These are phyloP conservation scores for Boletus rex-veris DNA, from an alignment of 768 basidiomycete genomes.

Conservation along the genomic window DNA sequence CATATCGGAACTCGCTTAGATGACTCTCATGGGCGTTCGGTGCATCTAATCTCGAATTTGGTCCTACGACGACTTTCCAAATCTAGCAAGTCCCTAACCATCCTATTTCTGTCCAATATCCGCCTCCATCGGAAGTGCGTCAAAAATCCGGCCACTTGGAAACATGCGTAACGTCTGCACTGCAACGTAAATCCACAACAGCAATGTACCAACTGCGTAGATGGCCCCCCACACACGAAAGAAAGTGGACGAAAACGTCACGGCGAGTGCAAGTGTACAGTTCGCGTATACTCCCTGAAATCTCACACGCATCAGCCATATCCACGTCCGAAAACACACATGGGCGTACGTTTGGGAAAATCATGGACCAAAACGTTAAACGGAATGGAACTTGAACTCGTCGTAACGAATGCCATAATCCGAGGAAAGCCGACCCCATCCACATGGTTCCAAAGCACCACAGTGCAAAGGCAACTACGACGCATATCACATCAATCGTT, in stretches of 20 bases:
- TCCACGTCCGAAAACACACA: neutral
- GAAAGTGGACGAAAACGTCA: conserved; percentile 48
- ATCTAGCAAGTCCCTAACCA: neutral
- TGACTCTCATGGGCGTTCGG: no score
- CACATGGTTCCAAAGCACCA: conserved; percentile 67
- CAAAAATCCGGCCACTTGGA: conserved; percentile 39
- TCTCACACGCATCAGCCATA: neutral
- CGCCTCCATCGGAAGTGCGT: conserved; percentile 40
- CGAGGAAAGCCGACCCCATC: conserved; percentile 54
- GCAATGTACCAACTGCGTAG: conserved; percentile 47
- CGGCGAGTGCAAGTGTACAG: conserved; percentile 51
- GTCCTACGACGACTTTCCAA: conserved; percentile 1
- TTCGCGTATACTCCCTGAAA: conserved; percentile 63
- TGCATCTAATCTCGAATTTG: neutral
- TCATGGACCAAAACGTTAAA: conserved; percentile 61
- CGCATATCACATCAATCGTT: conserved; percentile 43
- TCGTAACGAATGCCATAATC: conserved; percentile 41
- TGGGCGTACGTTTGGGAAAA: conserved; percentile 62
- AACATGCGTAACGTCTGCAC: conserved; percentile 38
- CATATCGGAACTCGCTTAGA: neutral
- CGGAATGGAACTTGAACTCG: conserved; percentile 47
- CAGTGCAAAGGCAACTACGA: conserved; percentile 48
- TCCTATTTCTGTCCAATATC: conserved; percentile 12
- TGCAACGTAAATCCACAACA: conserved; percentile 52
- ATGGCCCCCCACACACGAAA: conserved; percentile 58